Conservation (phyloP, 306 rosid genomes). For the Ormosia semicastrata region DNA sequence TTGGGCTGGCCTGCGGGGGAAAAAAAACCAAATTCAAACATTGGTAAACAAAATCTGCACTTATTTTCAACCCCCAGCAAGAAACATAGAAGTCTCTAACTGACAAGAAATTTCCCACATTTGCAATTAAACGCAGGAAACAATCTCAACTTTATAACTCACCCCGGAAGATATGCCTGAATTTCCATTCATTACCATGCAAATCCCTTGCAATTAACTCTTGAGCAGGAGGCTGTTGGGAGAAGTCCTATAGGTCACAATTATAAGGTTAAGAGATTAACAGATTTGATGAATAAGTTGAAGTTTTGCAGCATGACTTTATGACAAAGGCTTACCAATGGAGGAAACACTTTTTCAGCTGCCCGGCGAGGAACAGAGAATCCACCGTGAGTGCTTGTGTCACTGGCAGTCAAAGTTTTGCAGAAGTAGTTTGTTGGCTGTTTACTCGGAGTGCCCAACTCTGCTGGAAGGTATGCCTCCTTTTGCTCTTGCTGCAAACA, state of each 20-base stretch:
- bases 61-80: background rate
- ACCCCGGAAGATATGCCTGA: slow-evolving; percentile 98
- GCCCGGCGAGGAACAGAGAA: slow-evolving; percentile 99
- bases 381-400: slow-evolving; percentile 98
- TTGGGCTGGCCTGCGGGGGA: slow-evolving; percentile 88
- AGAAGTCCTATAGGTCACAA: slow-evolving; percentile 66
- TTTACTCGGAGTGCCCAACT: slow-evolving; percentile 82
- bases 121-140: background rate
- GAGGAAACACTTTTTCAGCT: slow-evolving; percentile 98
- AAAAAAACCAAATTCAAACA: slow-evolving; percentile 2
- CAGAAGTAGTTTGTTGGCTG: slow-evolving; percentile 96
- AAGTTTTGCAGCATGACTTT: background rate
- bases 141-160: slow-evolving; percentile 29
- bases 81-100: background rate
- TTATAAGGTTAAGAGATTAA: background rate
- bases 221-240: slow-evolving; percentile 95
- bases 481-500: slow-evolving; percentile 89
- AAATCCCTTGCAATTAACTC: slow-evolving; percentile 95
- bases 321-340: slow-evolving; percentile 58
- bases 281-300: background rate
- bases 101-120: background rate
- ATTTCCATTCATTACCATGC: slow-evolving; percentile 97
- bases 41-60: background rate
- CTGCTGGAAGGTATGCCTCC: slow-evolving; percentile 88
- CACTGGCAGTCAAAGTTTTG: slow-evolving; percentile 97